Evolutionary conservation across 202 grass and related monocot genomes (phyloP).

Genomic region (Carex sylvatica): DNA sequence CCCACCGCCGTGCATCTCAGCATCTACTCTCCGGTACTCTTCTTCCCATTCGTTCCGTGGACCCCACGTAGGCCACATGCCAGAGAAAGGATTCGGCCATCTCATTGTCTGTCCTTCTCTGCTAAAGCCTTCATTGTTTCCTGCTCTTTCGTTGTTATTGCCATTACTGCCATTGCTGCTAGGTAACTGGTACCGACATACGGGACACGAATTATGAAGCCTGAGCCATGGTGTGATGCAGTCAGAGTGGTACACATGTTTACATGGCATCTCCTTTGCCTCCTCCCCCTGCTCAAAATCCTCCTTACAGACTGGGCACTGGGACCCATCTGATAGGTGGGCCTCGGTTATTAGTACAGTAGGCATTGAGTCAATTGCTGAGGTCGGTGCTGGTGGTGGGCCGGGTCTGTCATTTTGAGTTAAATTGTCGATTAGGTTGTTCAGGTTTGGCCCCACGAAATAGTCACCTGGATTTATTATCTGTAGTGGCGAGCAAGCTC

Average conservation of each 20-base stretch:
- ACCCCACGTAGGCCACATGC: slow-evolving; percentile 46
- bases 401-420: slow-evolving; percentile 83
- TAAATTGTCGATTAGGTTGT: slow-evolving; percentile 63
- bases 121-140: neutral
- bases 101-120: slow-evolving; percentile 15
- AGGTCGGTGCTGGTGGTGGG: slow-evolving; percentile 50
- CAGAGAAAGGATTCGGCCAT: slow-evolving; percentile 50
- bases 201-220: slow-evolving; percentile 91
- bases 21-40: slow-evolving; percentile 30
- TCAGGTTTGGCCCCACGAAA: slow-evolving; percentile 66
- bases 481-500: slow-evolving; percentile 17
- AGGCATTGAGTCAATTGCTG: slow-evolving; percentile 77
- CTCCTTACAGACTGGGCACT: slow-evolving; percentile 99
- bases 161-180: neutral
- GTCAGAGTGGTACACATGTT: slow-evolving; percentile 95
- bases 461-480: slow-evolving; percentile 52
- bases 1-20: slow-evolving; percentile 31
- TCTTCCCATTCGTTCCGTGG: slow-evolving; percentile 44
- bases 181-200: slow-evolving; percentile 76
- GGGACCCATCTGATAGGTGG: slow-evolving; percentile 70
- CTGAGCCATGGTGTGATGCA: slow-evolving; percentile 94
- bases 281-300: slow-evolving; percentile 84
- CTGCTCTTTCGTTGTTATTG: neutral
- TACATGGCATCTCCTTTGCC: slow-evolving; percentile 86
- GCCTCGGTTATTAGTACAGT: slow-evolving; percentile 55